These are phyloP conservation scores for Kluyveromyces aestuarii DNA, from an alignment of 805 yeast genomes.

Conservation along the genomic window DNA sequence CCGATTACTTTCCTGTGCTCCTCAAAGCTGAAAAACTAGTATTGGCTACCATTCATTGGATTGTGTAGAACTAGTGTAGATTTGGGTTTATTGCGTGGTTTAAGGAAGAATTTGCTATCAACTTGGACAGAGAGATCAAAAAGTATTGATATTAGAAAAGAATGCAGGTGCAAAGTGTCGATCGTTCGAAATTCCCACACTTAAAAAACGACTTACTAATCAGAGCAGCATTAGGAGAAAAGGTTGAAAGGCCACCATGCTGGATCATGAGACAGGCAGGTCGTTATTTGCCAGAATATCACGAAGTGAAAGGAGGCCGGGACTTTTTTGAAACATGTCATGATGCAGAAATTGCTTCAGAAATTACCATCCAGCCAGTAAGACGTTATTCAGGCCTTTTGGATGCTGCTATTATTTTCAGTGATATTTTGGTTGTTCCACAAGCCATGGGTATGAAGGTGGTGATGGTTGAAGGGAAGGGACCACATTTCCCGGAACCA, in stretches of 20 bases:
- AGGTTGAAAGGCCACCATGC: slow-evolving; percentile 92
- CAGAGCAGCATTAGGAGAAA: slow-evolving; percentile 85
- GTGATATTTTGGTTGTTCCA: slow-evolving; percentile 92
- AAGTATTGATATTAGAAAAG: too few species aligned
- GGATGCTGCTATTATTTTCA: slow-evolving; percentile 95
- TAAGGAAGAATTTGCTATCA: too few species aligned
- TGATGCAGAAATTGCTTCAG: slow-evolving; percentile 89
- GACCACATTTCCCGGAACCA: slow-evolving; percentile 89
- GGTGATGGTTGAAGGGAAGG: slow-evolving; percentile 87
- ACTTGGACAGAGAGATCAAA: too few species aligned
- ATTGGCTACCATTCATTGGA: too few species aligned
- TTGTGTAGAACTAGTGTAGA: too few species aligned
- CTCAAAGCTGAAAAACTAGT: too few species aligned
- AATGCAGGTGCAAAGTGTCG: slow-evolving; percentile 4
- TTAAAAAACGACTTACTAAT: slow-evolving; percentile 83
- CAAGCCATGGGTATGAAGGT: slow-evolving; percentile 98
- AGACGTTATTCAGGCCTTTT: slow-evolving; percentile 80
- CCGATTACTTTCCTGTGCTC: too few species aligned
- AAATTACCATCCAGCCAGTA: slow-evolving; percentile 91
- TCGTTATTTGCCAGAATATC: slow-evolving; percentile 83
- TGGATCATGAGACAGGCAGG: slow-evolving; percentile 99
- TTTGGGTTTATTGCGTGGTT: too few species aligned
- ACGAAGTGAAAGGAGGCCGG: slow-evolving; percentile 70
- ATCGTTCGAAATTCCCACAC: slow-evolving; percentile 46
- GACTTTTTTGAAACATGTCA: slow-evolving; percentile 95